phyloP scores from a whole-genome alignment of 164 flowering plant species.

The Vitis rupestris region DNA sequence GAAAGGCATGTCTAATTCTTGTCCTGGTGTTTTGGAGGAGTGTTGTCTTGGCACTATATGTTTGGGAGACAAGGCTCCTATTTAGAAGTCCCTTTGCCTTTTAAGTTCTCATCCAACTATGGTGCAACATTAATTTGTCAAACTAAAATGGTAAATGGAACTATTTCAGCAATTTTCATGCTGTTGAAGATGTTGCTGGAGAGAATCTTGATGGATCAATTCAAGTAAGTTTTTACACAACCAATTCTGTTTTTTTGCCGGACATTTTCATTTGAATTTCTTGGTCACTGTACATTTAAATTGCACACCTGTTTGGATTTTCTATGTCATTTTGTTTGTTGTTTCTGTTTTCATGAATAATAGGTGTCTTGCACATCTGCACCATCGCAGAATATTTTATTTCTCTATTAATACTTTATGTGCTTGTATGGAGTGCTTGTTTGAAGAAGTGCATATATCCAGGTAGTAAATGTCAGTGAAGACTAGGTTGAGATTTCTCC shows the following conservation, averaged over 20 bases:
- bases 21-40: no score
- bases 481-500: no score
- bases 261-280: neutral
- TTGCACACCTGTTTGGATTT: neutral
- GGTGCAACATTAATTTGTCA: conserved; percentile 4
- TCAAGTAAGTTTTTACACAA: conserved; percentile 47
- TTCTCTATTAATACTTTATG: no score
- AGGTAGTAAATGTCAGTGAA: no score
- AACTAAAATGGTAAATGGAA: conserved; percentile 12
- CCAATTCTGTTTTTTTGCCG: neutral
- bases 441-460: no score
- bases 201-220: conserved; percentile 29
- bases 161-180: conserved; percentile 42
- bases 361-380: no score
- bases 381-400: no score
- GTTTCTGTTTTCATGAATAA: neutral
- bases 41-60: no score
- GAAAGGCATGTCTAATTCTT: no score
- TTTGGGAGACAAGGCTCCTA: no score
- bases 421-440: no score
- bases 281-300: neutral
- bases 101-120: neutral
- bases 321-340: neutral
- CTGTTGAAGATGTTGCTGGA: conserved; percentile 24
- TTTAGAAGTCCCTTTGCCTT: neutral